phyloP scores from a whole-genome alignment of 192 early-diverging fungal species.

The Linnemannia elongata region DNA sequence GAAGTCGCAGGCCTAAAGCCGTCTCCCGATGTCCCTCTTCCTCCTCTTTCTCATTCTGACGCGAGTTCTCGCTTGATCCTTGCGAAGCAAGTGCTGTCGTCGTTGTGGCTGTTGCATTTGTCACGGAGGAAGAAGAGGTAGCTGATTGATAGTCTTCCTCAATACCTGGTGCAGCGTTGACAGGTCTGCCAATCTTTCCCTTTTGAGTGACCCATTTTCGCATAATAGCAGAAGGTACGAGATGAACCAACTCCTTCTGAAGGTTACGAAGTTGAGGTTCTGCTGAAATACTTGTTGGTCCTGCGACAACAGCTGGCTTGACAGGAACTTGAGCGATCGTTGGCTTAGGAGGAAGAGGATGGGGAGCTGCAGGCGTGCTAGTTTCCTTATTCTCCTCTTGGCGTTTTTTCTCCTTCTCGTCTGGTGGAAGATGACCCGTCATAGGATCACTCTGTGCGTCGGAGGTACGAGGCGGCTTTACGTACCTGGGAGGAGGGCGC shows the following conservation, averaged over 20 bases:
- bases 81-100: background rate
- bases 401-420: conserved; percentile 43
- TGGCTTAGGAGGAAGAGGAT: conserved; percentile 48
- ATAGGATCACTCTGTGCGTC: conserved; percentile 55
- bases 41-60: background rate
- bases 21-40: conserved; percentile 24
- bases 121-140: background rate
- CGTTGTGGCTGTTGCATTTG: background rate
- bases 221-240: conserved; percentile 52
- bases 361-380: background rate
- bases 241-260: conserved; percentile 47
- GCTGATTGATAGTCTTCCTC: conserved; percentile 31
- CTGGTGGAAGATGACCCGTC: conserved; percentile 50
- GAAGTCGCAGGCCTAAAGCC: conserved; percentile 39
- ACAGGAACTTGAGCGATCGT: background rate
- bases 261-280: conserved; percentile 53
- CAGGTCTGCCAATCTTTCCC: conserved; percentile 52
- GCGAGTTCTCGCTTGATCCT: background rate
- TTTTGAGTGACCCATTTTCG: conserved; percentile 53
- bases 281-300: conserved; percentile 48
- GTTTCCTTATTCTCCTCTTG: conserved; percentile 11
- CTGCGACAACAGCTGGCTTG: conserved; percentile 28
- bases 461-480: conserved; percentile 35
- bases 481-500: conserved; percentile 31
- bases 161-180: conserved; percentile 52